Base-by-base conservation (phyloP, 805 yeast species). In the Candida parachauliodes region DNA sequence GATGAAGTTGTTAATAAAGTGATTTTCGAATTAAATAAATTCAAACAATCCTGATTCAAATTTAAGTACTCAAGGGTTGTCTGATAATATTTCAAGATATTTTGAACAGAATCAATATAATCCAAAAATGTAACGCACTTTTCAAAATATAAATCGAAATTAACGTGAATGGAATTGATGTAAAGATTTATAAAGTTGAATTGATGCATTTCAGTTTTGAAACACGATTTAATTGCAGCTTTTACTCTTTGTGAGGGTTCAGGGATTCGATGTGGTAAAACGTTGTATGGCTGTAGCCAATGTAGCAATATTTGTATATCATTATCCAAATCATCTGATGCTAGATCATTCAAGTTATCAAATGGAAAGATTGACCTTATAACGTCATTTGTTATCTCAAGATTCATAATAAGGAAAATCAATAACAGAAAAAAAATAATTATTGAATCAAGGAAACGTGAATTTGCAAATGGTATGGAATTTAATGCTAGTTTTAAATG, bases 161-260 rank as follows among this genome's bases (percentile, higher is more conserved):
- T 47, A 8, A 18, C 27, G 11, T 50, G 50, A 9, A 68, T 54
- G 2, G 70, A 57, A 44, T 62, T 63, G 25, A 54, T 44, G 32
- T 60, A 60, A 12, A 68, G 48, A 18, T 48, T 52, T 11, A 60
- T 54, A 34, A 68, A 66, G 11, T 61, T 60, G 8, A 49, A 43
- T 40, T 65, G 72, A 28, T 50, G 52, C 4, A 27, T 8, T 3
- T 57, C 61, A 38, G 62, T 64, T 34, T 62, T 61, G 16, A 67
- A 48, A 34, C 70, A 63, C 11, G 61, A 51, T 32, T 60, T 47
- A 9, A 66, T 62, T 3, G 72, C 72, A 1, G 64, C 49, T 28
- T 53, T 58, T 7, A 63, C 52, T 19, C 74, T 46, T 15, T 54
- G 60, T 18, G 65, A 52, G 1, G 71, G 66, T 34, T 43, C 47